Evolutionary conservation across 768 basidiomycete genomes (phyloP), one percentile per base, ranked within the genome.

Genomic region (Russula compacta): DNA sequence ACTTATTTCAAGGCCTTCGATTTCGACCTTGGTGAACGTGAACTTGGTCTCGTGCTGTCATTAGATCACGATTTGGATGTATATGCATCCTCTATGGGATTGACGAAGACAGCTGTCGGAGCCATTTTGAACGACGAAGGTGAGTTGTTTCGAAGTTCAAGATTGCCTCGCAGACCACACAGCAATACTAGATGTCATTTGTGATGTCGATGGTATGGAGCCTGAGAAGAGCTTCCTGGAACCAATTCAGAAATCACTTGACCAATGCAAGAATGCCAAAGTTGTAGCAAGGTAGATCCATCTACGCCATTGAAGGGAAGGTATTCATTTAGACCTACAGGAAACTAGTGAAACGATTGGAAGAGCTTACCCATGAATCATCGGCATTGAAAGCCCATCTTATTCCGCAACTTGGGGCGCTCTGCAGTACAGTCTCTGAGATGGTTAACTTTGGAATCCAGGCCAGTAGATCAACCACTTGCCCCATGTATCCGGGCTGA

Each of bases 41-140:
- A 97, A 72, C 77, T 95, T 35, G 91, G 89, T 1, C 86, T 89
- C 68, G 83, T 87, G 1, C 74, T 84, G 29, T 82, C 87, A 11
- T 85, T 95, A 65, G 95, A 99, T 69, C 81, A 84, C 65, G 97
- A 99, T 72, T 78, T 98, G 8, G 95, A 99, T 70, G 89, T 90
- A 72, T 94, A 98, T 72, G 83, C 91, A 19, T 94, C 93, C 9
- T 91, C 94, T 2, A 83, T 98, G 49, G 92, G 92, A 2, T 81
- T 95, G 61, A 85, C 89, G 43, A 92, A 93, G 77, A 95, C 94
- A 5, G 86, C 88, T 3, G 82, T 98, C 14, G 75, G 82, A n/a
- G 75, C 77, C 0, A 77, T 91, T 33, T 69, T 89, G 36, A 79
- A 83, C 61, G 95, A 98, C 67, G 84, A 88, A 55, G 92, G 92